Evolutionary conservation across 176 grass and related monocot genomes (phyloP).

Genomic region (Secale cereale): DNA sequence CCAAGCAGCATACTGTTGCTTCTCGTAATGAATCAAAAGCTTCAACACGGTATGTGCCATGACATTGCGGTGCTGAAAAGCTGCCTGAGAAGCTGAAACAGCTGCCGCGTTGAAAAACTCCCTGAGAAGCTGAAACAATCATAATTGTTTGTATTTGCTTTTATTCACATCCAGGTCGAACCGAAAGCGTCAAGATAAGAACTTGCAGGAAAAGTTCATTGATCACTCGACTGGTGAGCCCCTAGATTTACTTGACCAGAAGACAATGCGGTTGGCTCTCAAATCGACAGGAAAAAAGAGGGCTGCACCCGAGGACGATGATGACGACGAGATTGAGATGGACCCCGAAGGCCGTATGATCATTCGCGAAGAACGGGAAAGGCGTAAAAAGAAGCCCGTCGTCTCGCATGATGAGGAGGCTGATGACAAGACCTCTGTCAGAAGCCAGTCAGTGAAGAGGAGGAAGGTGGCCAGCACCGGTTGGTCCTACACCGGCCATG

Average conservation of each 20-base stretch:
- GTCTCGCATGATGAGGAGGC: conserved; percentile 23
- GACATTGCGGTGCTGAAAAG: background rate
- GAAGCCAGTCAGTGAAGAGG: conserved; percentile 56
- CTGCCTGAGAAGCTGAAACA: background rate
- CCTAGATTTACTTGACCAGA: conserved; percentile 72
- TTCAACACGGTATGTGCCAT: conserved; percentile 60
- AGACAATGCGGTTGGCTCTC: conserved; percentile 66
- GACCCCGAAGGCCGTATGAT: conserved; percentile 82
- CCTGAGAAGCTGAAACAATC: background rate
- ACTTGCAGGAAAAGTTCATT: conserved; percentile 63
- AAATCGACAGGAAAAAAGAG: conserved; percentile 66
- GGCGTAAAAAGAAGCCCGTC: conserved; percentile 42
- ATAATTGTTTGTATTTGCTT: background rate
- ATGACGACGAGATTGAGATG: conserved; percentile 55
- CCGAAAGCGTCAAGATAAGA: conserved; percentile 49
- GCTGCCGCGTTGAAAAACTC: background rate
- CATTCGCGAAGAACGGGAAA: conserved; percentile 53
- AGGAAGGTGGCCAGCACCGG: conserved; percentile 58
- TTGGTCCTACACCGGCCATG: conserved; percentile 82
- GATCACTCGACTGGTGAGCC: conserved; percentile 69
- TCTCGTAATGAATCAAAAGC: conserved; percentile 53
- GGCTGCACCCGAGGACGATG: conserved; percentile 31
- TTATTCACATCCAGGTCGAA: conserved; percentile 46
- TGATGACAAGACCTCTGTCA: conserved; percentile 44
- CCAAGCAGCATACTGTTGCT: conserved; percentile 23